Evolutionary conservation across 345 rosid genomes (phyloP).

Genomic region (Euclidium syriacum): DNA sequence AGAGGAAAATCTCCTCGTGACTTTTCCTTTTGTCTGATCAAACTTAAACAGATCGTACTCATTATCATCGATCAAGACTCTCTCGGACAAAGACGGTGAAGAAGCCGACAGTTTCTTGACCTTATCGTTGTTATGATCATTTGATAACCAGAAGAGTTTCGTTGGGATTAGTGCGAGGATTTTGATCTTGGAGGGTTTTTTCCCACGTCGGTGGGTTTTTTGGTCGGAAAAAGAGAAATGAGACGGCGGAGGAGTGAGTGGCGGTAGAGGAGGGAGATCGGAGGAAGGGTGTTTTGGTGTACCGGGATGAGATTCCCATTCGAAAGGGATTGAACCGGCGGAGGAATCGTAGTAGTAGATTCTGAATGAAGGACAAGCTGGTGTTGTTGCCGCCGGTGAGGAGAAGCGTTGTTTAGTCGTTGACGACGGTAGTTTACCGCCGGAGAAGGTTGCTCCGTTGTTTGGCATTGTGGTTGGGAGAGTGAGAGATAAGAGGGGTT

Average conservation of each 20-base stretch:
- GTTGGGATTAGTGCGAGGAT: conserved; percentile 7
- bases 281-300: conserved; percentile 29
- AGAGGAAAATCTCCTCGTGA: conserved; percentile 10
- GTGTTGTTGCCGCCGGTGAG: neutral
- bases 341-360: conserved; percentile 26
- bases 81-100: conserved; percentile 21
- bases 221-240: conserved; percentile 24
- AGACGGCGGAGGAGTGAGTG: conserved; percentile 35
- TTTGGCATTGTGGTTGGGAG: conserved; percentile 23
- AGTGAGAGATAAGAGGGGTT: neutral
- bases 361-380: conserved; percentile 31
- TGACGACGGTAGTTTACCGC: conserved; percentile 20
- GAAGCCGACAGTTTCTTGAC: conserved; percentile 19
- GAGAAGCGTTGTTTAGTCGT: conserved; percentile 20
- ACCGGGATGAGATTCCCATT: conserved; percentile 34
- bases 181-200: conserved; percentile 16
- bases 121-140: conserved; percentile 6
- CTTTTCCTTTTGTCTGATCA: conserved; percentile 16
- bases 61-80: conserved; percentile 15
- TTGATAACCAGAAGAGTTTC: conserved; percentile 10
- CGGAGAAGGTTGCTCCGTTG: conserved; percentile 6
- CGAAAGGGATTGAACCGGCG: conserved; percentile 28
- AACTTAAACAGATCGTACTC: conserved; percentile 23
- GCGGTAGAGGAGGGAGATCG: conserved; percentile 15
- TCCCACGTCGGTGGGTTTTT: conserved; percentile 7